Percentiles rank a stretch among this genome's conserved stretches.
phyloP scores from a whole-genome alignment of 2,329 filamentous ascomycete species.

The Dendrostoma leiphaemia region DNA sequence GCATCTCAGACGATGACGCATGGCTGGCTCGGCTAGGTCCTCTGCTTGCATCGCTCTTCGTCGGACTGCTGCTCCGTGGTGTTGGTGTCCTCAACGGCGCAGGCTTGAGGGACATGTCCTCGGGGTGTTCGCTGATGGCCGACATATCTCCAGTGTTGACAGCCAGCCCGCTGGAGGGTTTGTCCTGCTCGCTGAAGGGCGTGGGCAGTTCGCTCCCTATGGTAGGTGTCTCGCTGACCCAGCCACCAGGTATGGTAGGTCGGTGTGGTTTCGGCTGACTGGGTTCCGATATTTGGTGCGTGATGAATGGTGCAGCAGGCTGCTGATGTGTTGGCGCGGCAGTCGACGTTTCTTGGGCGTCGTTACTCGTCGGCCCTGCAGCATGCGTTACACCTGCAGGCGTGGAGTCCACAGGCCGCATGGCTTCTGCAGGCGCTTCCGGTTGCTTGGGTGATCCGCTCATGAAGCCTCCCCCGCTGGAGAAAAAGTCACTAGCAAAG shows the following conservation, averaged over 20 bases:
- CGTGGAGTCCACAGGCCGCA: neutral
- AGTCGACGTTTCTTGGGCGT: neutral
- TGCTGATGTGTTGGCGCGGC: neutral
- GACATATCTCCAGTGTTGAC: conserved; percentile 6
- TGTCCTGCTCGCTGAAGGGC: conserved; percentile 1
- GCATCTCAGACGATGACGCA: conserved; percentile 5
- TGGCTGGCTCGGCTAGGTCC: neutral
- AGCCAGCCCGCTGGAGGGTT: neutral
- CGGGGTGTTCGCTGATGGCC: conserved; percentile 8
- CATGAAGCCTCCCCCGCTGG: conserved; percentile 27
- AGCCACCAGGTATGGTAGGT: conserved; percentile 30
- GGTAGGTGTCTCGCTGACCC: conserved; percentile 29
- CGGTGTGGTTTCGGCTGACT: conserved; percentile 17
- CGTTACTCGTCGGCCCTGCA: neutral
- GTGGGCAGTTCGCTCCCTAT: conserved; percentile 21
- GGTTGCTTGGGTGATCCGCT: conserved; percentile 23
- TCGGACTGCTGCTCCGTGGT: conserved; percentile 6
- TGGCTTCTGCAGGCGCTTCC: neutral
- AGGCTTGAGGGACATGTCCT: conserved; percentile 9
- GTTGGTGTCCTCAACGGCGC: conserved; percentile 14
- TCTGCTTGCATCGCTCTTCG: conserved; percentile 1
- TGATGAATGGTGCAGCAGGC: neutral
- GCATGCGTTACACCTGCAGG: neutral
- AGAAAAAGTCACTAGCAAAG: conserved; percentile 60
- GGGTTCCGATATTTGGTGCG: neutral